Evolutionary conservation across 768 basidiomycete species (phyloP).

Genomic region (Cytidiella melzeri): DNA sequence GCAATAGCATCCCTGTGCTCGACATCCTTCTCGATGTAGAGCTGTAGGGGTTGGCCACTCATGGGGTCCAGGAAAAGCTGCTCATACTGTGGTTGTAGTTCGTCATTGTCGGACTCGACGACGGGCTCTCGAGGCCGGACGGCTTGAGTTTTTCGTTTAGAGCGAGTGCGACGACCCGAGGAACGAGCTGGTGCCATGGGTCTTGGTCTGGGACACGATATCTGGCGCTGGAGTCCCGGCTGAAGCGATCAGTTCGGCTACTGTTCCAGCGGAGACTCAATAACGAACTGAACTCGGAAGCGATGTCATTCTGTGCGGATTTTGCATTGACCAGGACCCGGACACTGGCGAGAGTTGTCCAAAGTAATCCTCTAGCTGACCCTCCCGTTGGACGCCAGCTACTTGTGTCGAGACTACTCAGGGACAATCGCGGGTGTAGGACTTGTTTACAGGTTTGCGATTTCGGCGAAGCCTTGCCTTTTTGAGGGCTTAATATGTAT

Average conservation of each 20-base stretch:
- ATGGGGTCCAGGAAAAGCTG: slow-evolving; percentile 75
- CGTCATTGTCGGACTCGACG: slow-evolving; percentile 4
- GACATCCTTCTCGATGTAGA: slow-evolving; percentile 81
- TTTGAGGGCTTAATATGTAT: no score
- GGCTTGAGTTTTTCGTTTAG: slow-evolving; percentile 9
- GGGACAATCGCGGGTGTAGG: no score
- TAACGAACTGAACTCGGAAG: no score
- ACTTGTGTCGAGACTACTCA: no score
- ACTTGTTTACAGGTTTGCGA: no score
- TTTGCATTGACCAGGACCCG: no score
- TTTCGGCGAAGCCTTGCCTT: no score
- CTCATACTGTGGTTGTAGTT: slow-evolving; percentile 24
- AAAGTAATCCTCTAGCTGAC: no score
- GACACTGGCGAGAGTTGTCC: no score
- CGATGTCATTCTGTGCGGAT: no score
- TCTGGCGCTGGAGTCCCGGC: slow-evolving; percentile 12
- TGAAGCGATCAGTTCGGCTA: no score
- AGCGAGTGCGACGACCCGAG: slow-evolving; percentile 43
- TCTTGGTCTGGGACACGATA: slow-evolving; percentile 31
- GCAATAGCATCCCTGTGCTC: slow-evolving; percentile 58
- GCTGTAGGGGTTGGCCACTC: slow-evolving; percentile 66
- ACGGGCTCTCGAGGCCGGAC: slow-evolving; percentile 7
- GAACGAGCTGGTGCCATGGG: slow-evolving; percentile 81
- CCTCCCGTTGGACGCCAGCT: not conserved
- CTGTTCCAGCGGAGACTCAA: no score